A percentile compares a stretch with the other conserved stretches of the same genome.
Evolutionary conservation across 441 rosid genomes (phyloP).

Genomic region (Gossypium schwendimanii): DNA sequence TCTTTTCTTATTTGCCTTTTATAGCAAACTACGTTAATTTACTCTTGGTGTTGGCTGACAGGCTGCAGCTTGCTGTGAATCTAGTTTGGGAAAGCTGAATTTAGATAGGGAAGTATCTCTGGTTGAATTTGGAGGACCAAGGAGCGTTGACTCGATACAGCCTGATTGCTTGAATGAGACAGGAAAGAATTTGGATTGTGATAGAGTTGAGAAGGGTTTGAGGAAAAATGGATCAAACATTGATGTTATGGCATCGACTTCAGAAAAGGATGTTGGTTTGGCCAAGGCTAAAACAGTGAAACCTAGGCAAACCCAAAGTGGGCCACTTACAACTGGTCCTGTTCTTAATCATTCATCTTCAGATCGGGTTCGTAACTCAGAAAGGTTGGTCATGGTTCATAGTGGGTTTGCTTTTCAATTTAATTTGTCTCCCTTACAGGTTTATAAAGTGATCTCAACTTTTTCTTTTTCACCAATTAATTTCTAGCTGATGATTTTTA

Average conservation of each 20-base stretch:
- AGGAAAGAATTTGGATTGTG: conserved; percentile 44
- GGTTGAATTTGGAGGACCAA: conserved; percentile 31
- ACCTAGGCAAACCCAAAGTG: conserved; percentile 76
- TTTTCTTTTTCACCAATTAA: not conserved
- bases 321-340: conserved; percentile 68
- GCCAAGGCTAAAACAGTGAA: conserved; percentile 44
- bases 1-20: not conserved
- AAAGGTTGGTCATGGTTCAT: conserved; percentile 46
- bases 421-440: not conserved
- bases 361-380: conserved; percentile 48
- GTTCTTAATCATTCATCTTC: conserved; percentile 51
- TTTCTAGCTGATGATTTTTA: not conserved
- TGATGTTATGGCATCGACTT: conserved; percentile 41
- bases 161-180: conserved; percentile 36
- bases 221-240: conserved; percentile 40
- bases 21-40: not conserved
- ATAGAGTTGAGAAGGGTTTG: conserved; percentile 32
- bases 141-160: conserved; percentile 24
- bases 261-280: conserved; percentile 44
- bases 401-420: not conserved
- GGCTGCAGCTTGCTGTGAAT: conserved; percentile 25
- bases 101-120: conserved; percentile 24
- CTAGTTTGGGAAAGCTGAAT: conserved; percentile 28
- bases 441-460: not conserved
- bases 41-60: conserved; percentile 24